Evolutionary conservation across 2,329 filamentous ascomycete genomes (phyloP).

Genomic region (Cercospora sp.): DNA sequence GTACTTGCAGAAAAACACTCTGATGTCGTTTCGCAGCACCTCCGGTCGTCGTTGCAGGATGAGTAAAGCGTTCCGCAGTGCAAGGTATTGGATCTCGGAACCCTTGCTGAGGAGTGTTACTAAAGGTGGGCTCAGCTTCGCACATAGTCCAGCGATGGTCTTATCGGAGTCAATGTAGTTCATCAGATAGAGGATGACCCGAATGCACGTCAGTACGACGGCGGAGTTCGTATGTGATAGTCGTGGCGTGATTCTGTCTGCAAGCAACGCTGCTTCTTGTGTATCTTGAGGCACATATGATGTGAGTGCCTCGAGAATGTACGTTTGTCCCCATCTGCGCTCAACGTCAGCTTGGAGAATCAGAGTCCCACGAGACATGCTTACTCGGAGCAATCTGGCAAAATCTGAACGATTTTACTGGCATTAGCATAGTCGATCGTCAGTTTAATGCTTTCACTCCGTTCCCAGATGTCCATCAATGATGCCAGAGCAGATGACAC

Average conservation of each 20-base stretch:
- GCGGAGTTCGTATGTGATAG: constrained; percentile 96
- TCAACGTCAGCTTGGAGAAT: constrained; percentile 26
- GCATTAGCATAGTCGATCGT: constrained; percentile 97
- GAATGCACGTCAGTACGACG: constrained; percentile 92
- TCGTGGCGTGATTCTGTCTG: constrained; percentile 91
- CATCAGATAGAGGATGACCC: constrained; percentile 95
- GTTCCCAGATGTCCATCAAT: constrained; percentile 97
- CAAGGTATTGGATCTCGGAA: constrained; percentile 96
- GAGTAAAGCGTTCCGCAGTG: constrained; percentile 85
- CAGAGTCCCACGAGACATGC: constrained; percentile 39
- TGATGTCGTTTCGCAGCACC: constrained; percentile 91
- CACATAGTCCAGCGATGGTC: constrained; percentile 80
- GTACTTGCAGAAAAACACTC: constrained; percentile 99
- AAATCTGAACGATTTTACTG: constrained; percentile 94
- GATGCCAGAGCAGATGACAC: constrained; percentile 89
- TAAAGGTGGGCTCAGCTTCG: constrained; percentile 90
- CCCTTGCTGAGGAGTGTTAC: constrained; percentile 95
- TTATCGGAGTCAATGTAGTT: constrained; percentile 96
- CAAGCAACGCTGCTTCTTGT: constrained; percentile 81
- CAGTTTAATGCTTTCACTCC: constrained; percentile 94
- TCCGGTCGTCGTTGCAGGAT: constrained; percentile 92
- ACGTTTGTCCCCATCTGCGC: constrained; percentile 91
- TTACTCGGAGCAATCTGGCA: constrained; percentile 95
- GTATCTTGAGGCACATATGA: constrained; percentile 94
- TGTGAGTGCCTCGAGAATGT: constrained; percentile 96